Base-by-base conservation (phyloP, 2,329 filamentous ascomycete species). In the Nemania diffusa region DNA sequence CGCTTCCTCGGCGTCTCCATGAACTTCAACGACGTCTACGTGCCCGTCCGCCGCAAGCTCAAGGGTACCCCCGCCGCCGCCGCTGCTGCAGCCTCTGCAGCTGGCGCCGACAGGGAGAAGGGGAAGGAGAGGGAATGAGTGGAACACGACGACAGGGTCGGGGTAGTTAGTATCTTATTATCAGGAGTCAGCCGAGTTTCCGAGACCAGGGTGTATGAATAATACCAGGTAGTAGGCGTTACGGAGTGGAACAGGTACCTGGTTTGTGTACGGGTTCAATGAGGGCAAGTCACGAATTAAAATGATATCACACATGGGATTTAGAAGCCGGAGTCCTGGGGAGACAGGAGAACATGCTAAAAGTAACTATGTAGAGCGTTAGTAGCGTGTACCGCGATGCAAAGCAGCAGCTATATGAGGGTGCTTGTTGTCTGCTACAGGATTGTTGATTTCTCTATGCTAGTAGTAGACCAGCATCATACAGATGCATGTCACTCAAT, bases 11-110 rank as follows among this genome's bases (percentile, higher is more conserved):
- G 93, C 44, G 94, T 98, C 53, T 92, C 96, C 46, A 98, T 99
- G 93, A 99, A 98, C 81, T 99, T 98, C 81, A 99, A 99, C 80
- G 95, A 98, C 78, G 92, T 97, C 27, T 98, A 98, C 79, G 88
- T 92, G 79, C 92, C 93, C 15, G 87, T 90, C 51, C 85, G 90
- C 74, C 87, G 90, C 78, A 89, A 90, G 80, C 81, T 85, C 65
- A 85, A 83, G 79, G 58, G 72, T 29, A 74, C n/a, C n/a, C n/a
- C n/a, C n/a, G n/a, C n/a, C n/a, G n/a, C n/a, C n/a, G n/a, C 72
- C 13, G 64, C 74, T 7, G 72, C 67, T 17, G 29, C 64, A 5
- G 17, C 64, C 11, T 7, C 57, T 4, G 53, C 64, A 5, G 44
- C 8, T 22, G 57, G 59, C 46, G 34, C 65, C 24, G 68, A 71